Conservation (phyloP, 225 moss, liverwort and hornwort genomes). For the Marchantia polymorpha region DNA sequence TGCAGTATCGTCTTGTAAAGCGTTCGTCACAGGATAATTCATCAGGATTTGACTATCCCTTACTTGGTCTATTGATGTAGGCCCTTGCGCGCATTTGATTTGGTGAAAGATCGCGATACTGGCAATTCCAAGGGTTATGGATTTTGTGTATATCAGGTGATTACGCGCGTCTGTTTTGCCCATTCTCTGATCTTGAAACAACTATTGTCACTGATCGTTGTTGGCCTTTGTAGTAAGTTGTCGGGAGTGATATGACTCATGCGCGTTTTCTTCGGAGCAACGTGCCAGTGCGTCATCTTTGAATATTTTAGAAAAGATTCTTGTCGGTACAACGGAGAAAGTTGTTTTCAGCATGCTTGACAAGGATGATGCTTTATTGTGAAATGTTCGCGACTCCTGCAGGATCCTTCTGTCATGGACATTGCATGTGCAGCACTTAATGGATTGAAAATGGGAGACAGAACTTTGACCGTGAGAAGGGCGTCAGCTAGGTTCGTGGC, state of each 20-base stretch:
- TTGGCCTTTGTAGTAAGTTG: no score
- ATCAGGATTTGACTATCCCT: not conserved
- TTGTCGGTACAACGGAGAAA: no score
- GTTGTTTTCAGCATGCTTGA: no score
- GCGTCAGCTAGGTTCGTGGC: slow-evolving; percentile 75
- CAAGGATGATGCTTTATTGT: not conserved
- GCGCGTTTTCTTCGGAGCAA: no score
- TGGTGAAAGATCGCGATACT: slow-evolving; percentile 97
- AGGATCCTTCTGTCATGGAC: slow-evolving; percentile 93
- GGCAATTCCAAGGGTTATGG: slow-evolving; percentile 98
- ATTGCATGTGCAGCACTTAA: slow-evolving; percentile 92
- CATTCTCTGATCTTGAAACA: no score
- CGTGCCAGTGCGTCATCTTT: no score
- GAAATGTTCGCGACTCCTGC: slow-evolving; percentile 1
- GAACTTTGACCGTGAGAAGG: slow-evolving; percentile 83
- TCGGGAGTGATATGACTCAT: no score
- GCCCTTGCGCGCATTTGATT: slow-evolving; percentile 88
- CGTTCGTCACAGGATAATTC: no score
- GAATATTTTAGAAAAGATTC: no score
- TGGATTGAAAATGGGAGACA: slow-evolving; percentile 93
- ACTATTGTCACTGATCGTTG: no score
- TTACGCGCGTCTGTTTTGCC: not conserved
- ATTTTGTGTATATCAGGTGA: slow-evolving; percentile 94
- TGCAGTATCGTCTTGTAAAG: no score
- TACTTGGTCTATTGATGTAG: slow-evolving; percentile 34